These are phyloP conservation scores for Neofusicoccum cordaticola DNA, from an alignment of 2,329 filamentous ascomycete genomes.

Conservation along the genomic window DNA sequence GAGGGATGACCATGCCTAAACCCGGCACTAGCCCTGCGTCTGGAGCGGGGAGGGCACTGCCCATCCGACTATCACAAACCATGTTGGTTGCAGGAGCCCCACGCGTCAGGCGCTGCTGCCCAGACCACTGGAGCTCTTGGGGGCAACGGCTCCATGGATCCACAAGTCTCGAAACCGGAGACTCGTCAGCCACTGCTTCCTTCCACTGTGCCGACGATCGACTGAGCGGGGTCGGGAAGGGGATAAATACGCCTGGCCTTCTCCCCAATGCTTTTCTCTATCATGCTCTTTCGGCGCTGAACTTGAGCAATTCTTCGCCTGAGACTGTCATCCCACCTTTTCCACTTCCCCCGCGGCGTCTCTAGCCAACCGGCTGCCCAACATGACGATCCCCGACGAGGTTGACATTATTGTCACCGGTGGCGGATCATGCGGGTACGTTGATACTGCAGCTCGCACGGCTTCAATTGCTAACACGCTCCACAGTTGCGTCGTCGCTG, in stretches of 20 bases:
- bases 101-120: slow-evolving; percentile 12
- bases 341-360: not conserved
- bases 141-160: slow-evolving; percentile 1
- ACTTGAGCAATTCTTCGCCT: not conserved
- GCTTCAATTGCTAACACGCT: not conserved
- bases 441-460: not conserved
- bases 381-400: slow-evolving; percentile 68
- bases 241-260: slow-evolving; percentile 8
- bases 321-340: not conserved
- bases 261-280: not conserved
- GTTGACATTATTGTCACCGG: slow-evolving; percentile 79
- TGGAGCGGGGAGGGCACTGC: slow-evolving; percentile 3
- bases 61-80: slow-evolving; percentile 8
- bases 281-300: not conserved
- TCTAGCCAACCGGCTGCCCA: slow-evolving; percentile 16
- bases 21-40: slow-evolving; percentile 5
- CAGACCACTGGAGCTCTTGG: slow-evolving; percentile 9
- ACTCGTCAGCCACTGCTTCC: slow-evolving; percentile 17
- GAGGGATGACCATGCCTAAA: not conserved
- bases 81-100: slow-evolving; percentile 12
- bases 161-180: slow-evolving; percentile 13
- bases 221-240: slow-evolving; percentile 15
- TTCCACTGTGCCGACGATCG: slow-evolving; percentile 18
- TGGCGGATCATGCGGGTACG: slow-evolving; percentile 66
- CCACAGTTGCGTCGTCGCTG: slow-evolving; percentile 47